Evolutionary conservation across 129 eudicot species (phyloP).

Genomic region (Gnaphalium uliginosum): DNA sequence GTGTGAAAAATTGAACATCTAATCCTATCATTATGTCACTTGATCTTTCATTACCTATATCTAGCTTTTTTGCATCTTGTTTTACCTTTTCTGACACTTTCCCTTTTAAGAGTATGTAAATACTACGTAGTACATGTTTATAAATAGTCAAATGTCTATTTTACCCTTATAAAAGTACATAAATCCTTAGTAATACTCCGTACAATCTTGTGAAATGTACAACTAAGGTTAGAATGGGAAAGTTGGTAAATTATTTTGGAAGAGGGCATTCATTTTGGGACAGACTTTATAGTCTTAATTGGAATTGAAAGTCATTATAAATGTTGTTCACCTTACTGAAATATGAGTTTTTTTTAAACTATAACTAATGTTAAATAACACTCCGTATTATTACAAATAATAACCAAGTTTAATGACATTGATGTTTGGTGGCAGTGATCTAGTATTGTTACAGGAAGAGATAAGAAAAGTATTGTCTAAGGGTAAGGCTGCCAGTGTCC

Average conservation of each 20-base stretch:
- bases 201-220: background rate
- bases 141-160: background rate
- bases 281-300: no score
- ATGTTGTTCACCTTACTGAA: background rate
- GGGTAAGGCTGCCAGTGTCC: conserved; percentile 90
- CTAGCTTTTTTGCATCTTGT: background rate
- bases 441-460: conserved; percentile 57
- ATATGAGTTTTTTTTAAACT: background rate
- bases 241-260: background rate
- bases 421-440: conserved; percentile 50
- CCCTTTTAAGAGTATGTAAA: background rate
- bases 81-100: background rate
- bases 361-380: background rate
- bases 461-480: conserved; percentile 77
- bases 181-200: background rate
- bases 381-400: background rate
- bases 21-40: background rate
- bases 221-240: background rate
- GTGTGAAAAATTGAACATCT: no score
- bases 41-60: background rate
- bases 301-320: background rate
- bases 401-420: conserved; percentile 3
- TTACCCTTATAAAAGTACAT: background rate
- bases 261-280: no score
- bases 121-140: background rate